Percentiles rank a stretch among this genome's conserved stretches.
These are phyloP conservation scores for Osmozyma mogii DNA, from an alignment of 805 yeast genomes.

Conservation along the genomic window DNA sequence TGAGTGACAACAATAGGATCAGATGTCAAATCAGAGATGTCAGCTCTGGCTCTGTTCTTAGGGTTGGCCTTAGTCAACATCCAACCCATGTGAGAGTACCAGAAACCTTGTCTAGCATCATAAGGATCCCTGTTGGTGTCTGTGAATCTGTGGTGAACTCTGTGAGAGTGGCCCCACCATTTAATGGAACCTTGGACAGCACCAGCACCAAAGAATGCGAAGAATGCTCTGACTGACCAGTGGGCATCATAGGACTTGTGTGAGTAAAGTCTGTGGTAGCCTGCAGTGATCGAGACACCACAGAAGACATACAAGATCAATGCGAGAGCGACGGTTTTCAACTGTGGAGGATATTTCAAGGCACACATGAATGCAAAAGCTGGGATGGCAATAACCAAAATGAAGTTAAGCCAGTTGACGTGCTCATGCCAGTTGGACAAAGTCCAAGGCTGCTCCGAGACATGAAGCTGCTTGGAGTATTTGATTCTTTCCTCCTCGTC, in stretches of 20 bases:
- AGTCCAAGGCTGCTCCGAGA: slow-evolving; percentile 78
- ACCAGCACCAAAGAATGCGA: slow-evolving; percentile 75
- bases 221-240: slow-evolving; percentile 53
- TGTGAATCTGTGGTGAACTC: slow-evolving; percentile 82
- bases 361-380: slow-evolving; percentile 42
- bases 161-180: slow-evolving; percentile 85
- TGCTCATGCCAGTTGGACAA: slow-evolving; percentile 62
- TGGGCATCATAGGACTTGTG: slow-evolving; percentile 66
- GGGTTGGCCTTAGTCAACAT: slow-evolving; percentile 77
- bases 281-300: slow-evolving; percentile 77
- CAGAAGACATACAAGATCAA: slow-evolving; percentile 46
- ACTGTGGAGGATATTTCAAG: slow-evolving; percentile 38
- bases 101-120: slow-evolving; percentile 76
- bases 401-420: slow-evolving; percentile 69
- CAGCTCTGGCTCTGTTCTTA: slow-evolving; percentile 73
- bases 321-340: slow-evolving; percentile 47
- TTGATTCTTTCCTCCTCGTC: slow-evolving; percentile 33
- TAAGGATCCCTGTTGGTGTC: slow-evolving; percentile 80
- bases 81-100: slow-evolving; percentile 86
- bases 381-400: slow-evolving; percentile 59
- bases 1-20: slow-evolving; percentile 78
- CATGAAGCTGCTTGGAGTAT: slow-evolving; percentile 41
- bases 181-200: slow-evolving; percentile 79
- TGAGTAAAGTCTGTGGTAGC: slow-evolving; percentile 75
- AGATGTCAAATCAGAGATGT: slow-evolving; percentile 64